Percentiles rank a stretch among this genome's conserved stretches.
These are phyloP conservation scores for Kuraishia capsulata DNA, from an alignment of 805 yeast genomes.

Conservation along the genomic window DNA sequence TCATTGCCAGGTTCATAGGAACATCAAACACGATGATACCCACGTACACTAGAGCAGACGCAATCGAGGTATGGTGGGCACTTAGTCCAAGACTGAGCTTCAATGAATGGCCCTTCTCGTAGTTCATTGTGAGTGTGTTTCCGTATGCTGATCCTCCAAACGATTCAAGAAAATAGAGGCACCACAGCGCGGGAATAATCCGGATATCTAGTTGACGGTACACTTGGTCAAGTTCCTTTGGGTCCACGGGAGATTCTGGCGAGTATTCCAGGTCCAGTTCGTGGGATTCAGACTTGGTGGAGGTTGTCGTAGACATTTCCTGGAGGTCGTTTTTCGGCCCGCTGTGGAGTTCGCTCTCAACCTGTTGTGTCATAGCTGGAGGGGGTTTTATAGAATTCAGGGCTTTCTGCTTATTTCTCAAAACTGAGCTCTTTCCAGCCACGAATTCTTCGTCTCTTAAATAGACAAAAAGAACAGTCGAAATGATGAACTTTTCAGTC, in stretches of 20 bases:
- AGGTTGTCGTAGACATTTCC: neutral
- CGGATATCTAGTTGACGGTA: conserved; percentile 59
- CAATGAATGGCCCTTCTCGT: conserved; percentile 51
- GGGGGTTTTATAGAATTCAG: too few relatives aligned
- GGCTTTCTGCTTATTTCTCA: too few relatives aligned
- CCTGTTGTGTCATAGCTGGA: too few relatives aligned
- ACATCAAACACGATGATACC: conserved; percentile 80
- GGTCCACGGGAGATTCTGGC: conserved; percentile 9
- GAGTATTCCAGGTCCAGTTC: neutral
- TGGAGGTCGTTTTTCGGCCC: neutral
- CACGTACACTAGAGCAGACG: conserved; percentile 74
- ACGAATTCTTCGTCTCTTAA: too few relatives aligned
- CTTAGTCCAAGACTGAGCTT: conserved; percentile 39
- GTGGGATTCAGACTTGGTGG: too few relatives aligned
- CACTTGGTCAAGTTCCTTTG: conserved; percentile 36
- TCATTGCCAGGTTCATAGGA: conserved; percentile 83
- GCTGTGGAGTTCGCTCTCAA: neutral
- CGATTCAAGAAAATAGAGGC: conserved; percentile 67
- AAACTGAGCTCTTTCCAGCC: too few relatives aligned
- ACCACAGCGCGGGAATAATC: conserved; percentile 79
- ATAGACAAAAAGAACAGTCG: too few relatives aligned
- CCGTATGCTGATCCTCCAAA: conserved; percentile 76
- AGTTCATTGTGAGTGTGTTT: conserved; percentile 72
- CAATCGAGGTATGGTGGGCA: conserved; percentile 55
- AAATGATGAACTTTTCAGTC: too few relatives aligned